Evolutionary conservation across 2,329 filamentous ascomycete genomes (phyloP), one percentile per base, ranked within the genome.

Genomic region (Diaporthe capsici): DNA sequence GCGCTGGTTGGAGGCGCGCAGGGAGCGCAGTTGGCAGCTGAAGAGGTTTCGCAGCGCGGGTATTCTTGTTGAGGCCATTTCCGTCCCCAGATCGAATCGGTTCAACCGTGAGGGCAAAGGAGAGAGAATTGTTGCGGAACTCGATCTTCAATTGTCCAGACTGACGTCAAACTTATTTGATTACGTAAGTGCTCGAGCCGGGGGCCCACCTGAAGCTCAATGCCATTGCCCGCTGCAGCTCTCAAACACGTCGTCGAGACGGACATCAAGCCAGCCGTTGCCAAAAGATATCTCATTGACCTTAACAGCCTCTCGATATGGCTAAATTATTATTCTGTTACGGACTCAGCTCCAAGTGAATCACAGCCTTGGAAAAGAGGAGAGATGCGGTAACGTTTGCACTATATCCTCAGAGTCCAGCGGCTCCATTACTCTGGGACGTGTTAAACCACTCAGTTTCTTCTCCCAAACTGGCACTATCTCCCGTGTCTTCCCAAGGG

Each of bases 1-100:
- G 74, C 93, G 91, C 84, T 98, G 96, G 79, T 86, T 83, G 74
- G 82, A 79, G 72, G 81, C 80, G 77, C 82, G 82, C 39, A 82
- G 79, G 15, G 81, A 77, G 72, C 82, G 83, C 60, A 82, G 71
- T 17, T 83, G 82, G 75, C 80, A 80, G 79, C 79, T 79, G 74
- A 82, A 78, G 44, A 90, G 80, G 76, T 88, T 85, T 53, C 90
- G 89, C 53, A 92, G 84, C 34, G 85, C 82, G 65, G 86, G 85
- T 44, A 86, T 82, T 79, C 87, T 84, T 58, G 88, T 80, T 51
- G 86, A 88, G 51, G 88, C 84, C 90, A 92, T 91, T 31, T 63
- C 75, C 61, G 39, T 44, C 49, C 42, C 44, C 71, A 28, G 60
- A n/a, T 44, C 20, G 17, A 15, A 22, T 55, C 17, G 47, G 44